Base-by-base conservation (phyloP, 2,329 filamentous ascomycete genomes). In the Tolypocladium inflatum region DNA sequence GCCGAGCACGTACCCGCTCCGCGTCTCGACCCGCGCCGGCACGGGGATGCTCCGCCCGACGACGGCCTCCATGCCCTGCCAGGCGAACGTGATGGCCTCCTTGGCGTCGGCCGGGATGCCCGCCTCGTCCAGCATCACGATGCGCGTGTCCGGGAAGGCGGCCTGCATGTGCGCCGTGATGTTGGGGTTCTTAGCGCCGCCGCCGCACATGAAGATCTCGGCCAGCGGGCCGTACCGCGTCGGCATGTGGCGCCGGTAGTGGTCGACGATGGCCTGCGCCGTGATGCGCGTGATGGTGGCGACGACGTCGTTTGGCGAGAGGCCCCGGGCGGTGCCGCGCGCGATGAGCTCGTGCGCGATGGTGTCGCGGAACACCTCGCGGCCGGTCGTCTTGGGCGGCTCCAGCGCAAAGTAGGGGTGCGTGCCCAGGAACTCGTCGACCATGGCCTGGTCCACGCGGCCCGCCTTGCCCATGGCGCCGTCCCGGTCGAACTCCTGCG, bases 181-280 rank as follows among this genome's bases (percentile, higher is more conserved):
- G 62, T 83, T 84, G 1, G 79, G 78, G 63, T 85, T 84, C 60
- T 77, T 75, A 0, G 81, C 81, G 21, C 81, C 81, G 6, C 80
- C 80, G 13, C 83, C 82, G 65, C 81, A 84, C 76, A 86, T 80
- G 71, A 81, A 85, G 42, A 86, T 75, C 69, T 86, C 82, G 5
- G 73, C 76, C 57, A 83, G 74, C 17, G 67, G 66, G 11, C 67
- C 67, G 55, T 74, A 69, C 26, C 75, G 66, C 17, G 63, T 62
- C 6, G 78, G 76, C 53, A 77, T 75, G 59, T 82, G 82, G 38
- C 78, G 76, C 10, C 68, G 68, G 65, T 73, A 77, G 61, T 76
- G 74, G 41, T 74, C 67, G 19, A 84, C 77, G 38, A 85, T 84
- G 23, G 81, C 78, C 65, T 84, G 78, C 0, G 82, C 78, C 0